Conservation (phyloP, 257 asterid genomes). For the Forsythia viridissima region DNA sequence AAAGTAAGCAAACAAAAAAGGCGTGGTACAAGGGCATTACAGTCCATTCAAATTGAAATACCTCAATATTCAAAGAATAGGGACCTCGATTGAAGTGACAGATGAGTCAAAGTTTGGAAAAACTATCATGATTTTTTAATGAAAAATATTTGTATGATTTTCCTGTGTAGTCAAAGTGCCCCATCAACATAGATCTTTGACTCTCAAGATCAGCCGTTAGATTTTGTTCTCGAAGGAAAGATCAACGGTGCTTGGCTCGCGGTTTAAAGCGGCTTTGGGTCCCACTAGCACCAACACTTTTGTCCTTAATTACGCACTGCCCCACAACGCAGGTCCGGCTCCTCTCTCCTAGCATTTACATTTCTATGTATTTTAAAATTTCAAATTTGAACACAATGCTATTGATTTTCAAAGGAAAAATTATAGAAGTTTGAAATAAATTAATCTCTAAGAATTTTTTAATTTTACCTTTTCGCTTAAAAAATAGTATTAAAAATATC, state of each 20-base stretch:
- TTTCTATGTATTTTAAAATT: background rate
- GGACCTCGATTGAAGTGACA: slow-evolving; percentile 10
- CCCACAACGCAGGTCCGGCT: background rate
- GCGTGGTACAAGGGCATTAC: background rate
- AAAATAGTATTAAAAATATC: too few relatives aligned
- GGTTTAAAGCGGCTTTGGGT: background rate
- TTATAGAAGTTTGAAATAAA: too few relatives aligned
- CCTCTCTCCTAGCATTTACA: background rate
- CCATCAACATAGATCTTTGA: background rate
- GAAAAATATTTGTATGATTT: background rate
- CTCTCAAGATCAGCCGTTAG: background rate
- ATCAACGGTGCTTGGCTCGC: background rate
- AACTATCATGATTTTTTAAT: background rate
- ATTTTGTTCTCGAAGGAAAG: background rate
- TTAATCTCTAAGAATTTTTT: too few relatives aligned
- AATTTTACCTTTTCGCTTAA: too few relatives aligned
- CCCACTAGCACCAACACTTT: background rate
- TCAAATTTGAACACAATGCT: background rate
- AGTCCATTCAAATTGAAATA: background rate
- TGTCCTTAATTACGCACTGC: background rate
- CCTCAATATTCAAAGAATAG: background rate
- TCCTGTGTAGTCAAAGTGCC: background rate
- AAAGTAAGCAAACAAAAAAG: background rate
- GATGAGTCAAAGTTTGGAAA: slow-evolving; percentile 21
- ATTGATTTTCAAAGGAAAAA: too few relatives aligned